Conservation (phyloP, 768 basidiomycete species). For the Leccinellum rugosiceps region DNA sequence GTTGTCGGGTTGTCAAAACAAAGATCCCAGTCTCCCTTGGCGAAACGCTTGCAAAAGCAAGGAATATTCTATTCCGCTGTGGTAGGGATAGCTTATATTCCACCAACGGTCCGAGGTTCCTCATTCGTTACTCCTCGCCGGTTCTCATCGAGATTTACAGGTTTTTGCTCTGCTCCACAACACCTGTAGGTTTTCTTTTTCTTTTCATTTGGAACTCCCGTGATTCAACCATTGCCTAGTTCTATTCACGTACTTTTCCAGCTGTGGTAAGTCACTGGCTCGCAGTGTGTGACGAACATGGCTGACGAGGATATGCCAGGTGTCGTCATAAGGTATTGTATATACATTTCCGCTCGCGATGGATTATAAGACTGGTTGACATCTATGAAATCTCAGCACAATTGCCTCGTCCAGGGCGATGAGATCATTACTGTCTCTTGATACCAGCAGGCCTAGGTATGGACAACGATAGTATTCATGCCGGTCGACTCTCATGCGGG, state of each 20-base stretch:
- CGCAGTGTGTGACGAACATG: background rate
- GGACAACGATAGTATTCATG: slow-evolving; percentile 1
- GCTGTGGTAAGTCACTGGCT: slow-evolving; percentile 5
- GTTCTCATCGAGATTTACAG: slow-evolving; percentile 4
- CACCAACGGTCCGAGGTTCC: slow-evolving; percentile 1
- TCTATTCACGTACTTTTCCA: background rate
- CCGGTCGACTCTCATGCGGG: background rate
- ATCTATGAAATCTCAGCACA: background rate
- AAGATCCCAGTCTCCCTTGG: slow-evolving; percentile 10
- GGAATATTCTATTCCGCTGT: slow-evolving; percentile 16
- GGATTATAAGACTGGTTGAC: background rate
- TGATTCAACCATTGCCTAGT: background rate
- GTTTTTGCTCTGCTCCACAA: background rate
- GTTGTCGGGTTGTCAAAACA: slow-evolving; percentile 13
- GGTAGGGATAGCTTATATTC: slow-evolving; percentile 14
- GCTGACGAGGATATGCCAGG: slow-evolving; percentile 9
- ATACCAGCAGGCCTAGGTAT: background rate
- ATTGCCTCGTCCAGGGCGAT: slow-evolving; percentile 13
- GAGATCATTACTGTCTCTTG: slow-evolving; percentile 5
- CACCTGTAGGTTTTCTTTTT: slow-evolving; percentile 3
- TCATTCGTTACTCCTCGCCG: no score
- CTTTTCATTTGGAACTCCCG: background rate
- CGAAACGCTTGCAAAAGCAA: slow-evolving; percentile 15
- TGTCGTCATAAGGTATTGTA: slow-evolving; percentile 8
- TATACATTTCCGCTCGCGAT: background rate